Evolutionary conservation across 108 stramenopile species (phyloP), one percentile per base, ranked within the genome.

Genomic region (Schizochytrium sp.): DNA sequence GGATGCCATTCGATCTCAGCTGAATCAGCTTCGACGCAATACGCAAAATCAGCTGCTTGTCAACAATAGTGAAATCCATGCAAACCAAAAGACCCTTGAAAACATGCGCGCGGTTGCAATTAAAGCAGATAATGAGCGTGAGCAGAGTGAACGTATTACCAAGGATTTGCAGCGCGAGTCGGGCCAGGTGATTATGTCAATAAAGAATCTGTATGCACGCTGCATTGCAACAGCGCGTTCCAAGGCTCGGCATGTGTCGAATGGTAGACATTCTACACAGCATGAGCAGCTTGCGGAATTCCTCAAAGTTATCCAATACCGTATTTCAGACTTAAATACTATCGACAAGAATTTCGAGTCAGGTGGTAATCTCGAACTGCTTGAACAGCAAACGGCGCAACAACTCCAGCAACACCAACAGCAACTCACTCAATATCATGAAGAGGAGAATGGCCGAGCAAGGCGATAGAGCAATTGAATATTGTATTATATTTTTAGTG

Each of bases 171-270:
- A 87, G 57, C 57, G 93, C 42, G 94, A 94, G 76, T 91, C 89
- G 13, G 92, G 91, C 3, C 94, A 94, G 72, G 91, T 93, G 47
- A 92, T 93, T 83, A 64, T 93, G 91, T 91, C 94, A n/a, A 92
- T 93, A 60, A 88, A 89, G 56, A 94, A 94, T 61, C 69, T 94
- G 28, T 92, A 91, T 87, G 57, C 42, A 3, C 60, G 91, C 61
- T 91, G 89, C 53, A 47, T 64, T 61, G 49, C 56, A 19, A 89
- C 90, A 15, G 53, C 46, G n/a, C 55, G 83, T 42, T 42, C 89
- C 53, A 89, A 90, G 58, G 87, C 56, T 61, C 87, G 73, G 46
- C 87, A 46, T 12, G 17, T 53, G 4, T 47, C 73, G 5, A 47
- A 83, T 28, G 73, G 49, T 4, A 83, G 53, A 50, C 73, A 83